These are phyloP conservation scores for Eimeria praecox DNA, from an alignment of 169 alveolate genomes.

Conservation along the genomic window DNA sequence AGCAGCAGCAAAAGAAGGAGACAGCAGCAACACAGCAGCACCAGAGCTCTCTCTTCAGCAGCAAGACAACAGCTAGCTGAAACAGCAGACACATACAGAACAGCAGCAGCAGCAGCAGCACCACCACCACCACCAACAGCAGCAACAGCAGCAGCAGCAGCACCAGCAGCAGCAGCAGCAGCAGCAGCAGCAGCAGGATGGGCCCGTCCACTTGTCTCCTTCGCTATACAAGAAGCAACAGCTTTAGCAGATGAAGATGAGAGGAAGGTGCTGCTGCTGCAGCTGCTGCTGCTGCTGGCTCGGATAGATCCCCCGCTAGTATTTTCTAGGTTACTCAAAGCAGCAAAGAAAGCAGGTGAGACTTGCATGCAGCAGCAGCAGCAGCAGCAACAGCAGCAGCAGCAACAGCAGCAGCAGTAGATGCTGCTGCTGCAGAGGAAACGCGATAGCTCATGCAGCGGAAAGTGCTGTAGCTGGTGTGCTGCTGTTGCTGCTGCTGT, in stretches of 20 bases:
- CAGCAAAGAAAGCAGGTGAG: conserved; percentile 52
- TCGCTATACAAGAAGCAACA: conserved; percentile 46
- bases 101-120: background rate
- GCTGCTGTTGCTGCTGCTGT: background rate
- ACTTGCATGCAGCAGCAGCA: conserved; percentile 55
- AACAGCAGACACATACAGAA: background rate
- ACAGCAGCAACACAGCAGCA: background rate
- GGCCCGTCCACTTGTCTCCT: background rate
- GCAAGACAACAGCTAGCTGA: too few relatives aligned
- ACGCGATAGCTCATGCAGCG: too few relatives aligned
- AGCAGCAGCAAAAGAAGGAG: too few relatives aligned
- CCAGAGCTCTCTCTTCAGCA: background rate
- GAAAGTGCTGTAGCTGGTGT: too few relatives aligned
- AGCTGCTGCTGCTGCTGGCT: conserved; percentile 9
- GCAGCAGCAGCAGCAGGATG: conserved; percentile 33
- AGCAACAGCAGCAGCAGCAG: conserved; percentile 46
- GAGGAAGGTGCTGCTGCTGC: conserved; percentile 35
- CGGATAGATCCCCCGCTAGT: conserved; percentile 21
- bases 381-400: conserved; percentile 19
- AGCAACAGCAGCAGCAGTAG: conserved; percentile 5
- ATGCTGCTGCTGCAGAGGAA: conserved; percentile 16
- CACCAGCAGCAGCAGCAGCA: background rate
- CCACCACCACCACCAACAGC: background rate
- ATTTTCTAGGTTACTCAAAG: background rate
- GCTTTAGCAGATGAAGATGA: conserved; percentile 28